phyloP scores from a whole-genome alignment of 2,329 filamentous ascomycete genomes.

The Talaromyces rugulosus region DNA sequence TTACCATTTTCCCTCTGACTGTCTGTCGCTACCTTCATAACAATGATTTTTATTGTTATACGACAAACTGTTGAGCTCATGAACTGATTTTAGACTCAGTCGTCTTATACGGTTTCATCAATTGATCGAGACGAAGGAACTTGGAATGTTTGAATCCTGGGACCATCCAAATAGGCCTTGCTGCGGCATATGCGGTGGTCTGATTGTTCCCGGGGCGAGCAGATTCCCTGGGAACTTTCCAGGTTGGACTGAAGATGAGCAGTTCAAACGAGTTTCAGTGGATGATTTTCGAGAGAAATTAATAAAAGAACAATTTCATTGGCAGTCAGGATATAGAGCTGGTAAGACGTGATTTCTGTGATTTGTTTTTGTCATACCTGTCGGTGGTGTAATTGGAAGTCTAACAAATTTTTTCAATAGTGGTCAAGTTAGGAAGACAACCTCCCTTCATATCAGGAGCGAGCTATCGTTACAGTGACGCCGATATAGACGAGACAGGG shows the following conservation, averaged over 20 bases:
- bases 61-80: background rate
- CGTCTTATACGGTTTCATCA: background rate
- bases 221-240: background rate
- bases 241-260: background rate
- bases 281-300: background rate
- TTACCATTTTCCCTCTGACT: background rate
- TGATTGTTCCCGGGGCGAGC: background rate
- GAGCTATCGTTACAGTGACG: conserved; percentile 1
- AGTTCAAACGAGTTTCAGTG: background rate
- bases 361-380: background rate
- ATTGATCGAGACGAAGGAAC: background rate
- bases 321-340: conserved; percentile 9
- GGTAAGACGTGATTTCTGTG: background rate
- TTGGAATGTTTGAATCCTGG: background rate
- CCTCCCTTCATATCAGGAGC: conserved; percentile 3
- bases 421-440: background rate
- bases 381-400: background rate
- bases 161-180: background rate
- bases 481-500: background rate
- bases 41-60: background rate
- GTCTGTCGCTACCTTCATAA: background rate
- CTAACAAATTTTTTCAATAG: background rate
- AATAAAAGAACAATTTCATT: background rate
- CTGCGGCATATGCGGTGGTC: conserved; percentile 2
- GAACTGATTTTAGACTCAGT: background rate